Evolutionary conservation across 331 rosid genomes (phyloP), one percentile per base, ranked within the genome.

Genomic region (Prunus yedoensis): DNA sequence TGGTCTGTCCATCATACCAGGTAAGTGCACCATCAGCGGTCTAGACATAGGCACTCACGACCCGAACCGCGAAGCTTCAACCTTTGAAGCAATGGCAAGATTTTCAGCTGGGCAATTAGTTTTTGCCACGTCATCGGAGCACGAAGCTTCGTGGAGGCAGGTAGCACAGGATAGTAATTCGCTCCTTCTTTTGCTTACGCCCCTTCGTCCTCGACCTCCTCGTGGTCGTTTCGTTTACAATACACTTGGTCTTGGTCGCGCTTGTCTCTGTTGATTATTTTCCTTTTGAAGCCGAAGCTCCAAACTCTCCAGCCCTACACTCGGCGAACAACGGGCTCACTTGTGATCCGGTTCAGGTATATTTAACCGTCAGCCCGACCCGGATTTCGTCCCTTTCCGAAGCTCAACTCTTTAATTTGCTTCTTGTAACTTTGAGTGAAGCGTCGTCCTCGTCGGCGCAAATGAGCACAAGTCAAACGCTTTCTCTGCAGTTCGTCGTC

Each of bases 401-500:
- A 72, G 25, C 15, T 59, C n/a, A 18, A 15, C 20, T 60, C 59
- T 17, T 18, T 3, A 66, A 8, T 58, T 27, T 23, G 57, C 30
- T 73, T 35, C 12, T 27, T 1, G n/a, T 6, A 21, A 5, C 12
- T 17, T 52, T 16, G 17, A 16, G 23, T 35, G 43, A 35, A 35
- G 43, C 8, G 58, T 65, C 70, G 11, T 5, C 28, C 20, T 23
- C 16, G 54, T 50, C 70, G 70, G 45, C 14, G 59, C 59, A 8
- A 20, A 17, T 80, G 66, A 74, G 18, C 47, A 12, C 69, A 60
- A 46, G 60, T 68, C 65, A 54, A 60, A 17, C 74, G 77, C 79
- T 68, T 52, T 63, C 69, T 50, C 73, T 74, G 51, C 81, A 21
- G 58, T 45, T 28, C 0, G 43, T 68, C 71, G 21, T 76, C 68